Conservation (phyloP, 1,284 basidiomycete genomes). For the Trichosporon sp. region DNA sequence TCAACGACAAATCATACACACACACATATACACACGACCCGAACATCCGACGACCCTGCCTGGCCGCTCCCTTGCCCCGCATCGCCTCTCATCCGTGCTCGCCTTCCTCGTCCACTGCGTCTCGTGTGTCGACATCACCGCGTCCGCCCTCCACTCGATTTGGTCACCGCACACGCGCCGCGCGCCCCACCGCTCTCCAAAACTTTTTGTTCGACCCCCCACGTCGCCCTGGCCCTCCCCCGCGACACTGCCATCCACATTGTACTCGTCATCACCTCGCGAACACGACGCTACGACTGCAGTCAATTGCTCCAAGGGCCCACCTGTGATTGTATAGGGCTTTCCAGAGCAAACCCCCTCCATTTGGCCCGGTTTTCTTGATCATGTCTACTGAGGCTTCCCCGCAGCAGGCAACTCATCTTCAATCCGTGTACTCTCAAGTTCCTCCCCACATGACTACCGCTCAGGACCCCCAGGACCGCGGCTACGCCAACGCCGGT, state of each 20-base stretch:
- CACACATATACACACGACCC: slow-evolving; percentile 1
- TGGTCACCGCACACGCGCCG: not conserved
- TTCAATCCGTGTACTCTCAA: slow-evolving; percentile 12
- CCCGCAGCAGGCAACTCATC: slow-evolving; percentile 12
- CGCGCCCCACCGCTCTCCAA: not conserved
- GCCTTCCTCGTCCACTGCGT: not conserved
- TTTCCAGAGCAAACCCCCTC: not conserved
- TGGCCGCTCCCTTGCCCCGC: not conserved
- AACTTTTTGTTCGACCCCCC: not conserved
- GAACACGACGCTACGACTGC: not conserved
- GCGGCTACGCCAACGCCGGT: slow-evolving; percentile 9
- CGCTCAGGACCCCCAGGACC: slow-evolving; percentile 12
- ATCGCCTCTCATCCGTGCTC: not conserved
- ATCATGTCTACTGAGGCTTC: slow-evolving; percentile 17
- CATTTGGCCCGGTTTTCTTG: slow-evolving; percentile 9
- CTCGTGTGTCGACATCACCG: not conserved
- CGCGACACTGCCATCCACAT: not conserved
- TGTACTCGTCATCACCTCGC: not conserved
- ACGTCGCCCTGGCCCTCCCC: not conserved
- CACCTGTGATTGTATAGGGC: slow-evolving; percentile 5
- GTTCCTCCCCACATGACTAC: slow-evolving; percentile 7
- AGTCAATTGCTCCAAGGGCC: not conserved
- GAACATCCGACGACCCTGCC: not conserved
- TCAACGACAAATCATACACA: not conserved
- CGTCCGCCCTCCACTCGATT: not conserved